Percentiles rank a stretch among this genome's conserved stretches.
Conservation (phyloP, 2,329 filamentous ascomycete species). For the Cytospora paraplurivora region DNA sequence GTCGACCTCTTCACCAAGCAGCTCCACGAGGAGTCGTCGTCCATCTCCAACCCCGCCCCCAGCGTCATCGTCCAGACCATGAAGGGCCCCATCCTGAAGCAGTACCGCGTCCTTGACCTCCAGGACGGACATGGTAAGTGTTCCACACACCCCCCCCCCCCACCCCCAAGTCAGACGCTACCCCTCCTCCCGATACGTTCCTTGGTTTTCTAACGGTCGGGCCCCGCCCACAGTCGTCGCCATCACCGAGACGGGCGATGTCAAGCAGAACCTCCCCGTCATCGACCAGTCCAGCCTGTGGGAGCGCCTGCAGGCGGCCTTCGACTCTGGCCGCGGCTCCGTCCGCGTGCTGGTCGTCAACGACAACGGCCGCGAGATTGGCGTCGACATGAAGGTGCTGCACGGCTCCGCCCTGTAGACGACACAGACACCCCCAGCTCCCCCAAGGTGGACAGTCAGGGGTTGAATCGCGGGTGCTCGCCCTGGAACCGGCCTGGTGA, state of each 20-base stretch:
- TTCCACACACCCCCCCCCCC: not conserved
- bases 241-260: constrained; percentile 98
- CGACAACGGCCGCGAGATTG: constrained; percentile 90
- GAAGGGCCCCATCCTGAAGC: constrained; percentile 99
- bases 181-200: too few species aligned
- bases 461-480: not conserved
- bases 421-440: not conserved
- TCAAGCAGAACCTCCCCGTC: constrained; percentile 93
- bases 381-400: constrained; percentile 98
- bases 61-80: constrained; percentile 99
- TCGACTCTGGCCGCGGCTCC: constrained; percentile 88
- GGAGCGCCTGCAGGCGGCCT: constrained; percentile 77
- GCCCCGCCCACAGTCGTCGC: constrained; percentile 83
- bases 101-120: constrained; percentile 99
- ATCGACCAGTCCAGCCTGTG: constrained; percentile 93
- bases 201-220: too few species aligned
- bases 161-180: too few species aligned
- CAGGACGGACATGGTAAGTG: constrained; percentile 70
- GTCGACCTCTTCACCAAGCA: constrained; percentile 99
- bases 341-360: constrained; percentile 95
- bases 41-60: constrained; percentile 94
- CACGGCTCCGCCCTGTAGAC: constrained; percentile 72
- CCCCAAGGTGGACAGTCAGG: too few species aligned
- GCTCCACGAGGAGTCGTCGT: constrained; percentile 97
- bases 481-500: constrained; percentile 17